Base-by-base conservation (phyloP, 139 green algal species). In the Coelastrella sp. region DNA sequence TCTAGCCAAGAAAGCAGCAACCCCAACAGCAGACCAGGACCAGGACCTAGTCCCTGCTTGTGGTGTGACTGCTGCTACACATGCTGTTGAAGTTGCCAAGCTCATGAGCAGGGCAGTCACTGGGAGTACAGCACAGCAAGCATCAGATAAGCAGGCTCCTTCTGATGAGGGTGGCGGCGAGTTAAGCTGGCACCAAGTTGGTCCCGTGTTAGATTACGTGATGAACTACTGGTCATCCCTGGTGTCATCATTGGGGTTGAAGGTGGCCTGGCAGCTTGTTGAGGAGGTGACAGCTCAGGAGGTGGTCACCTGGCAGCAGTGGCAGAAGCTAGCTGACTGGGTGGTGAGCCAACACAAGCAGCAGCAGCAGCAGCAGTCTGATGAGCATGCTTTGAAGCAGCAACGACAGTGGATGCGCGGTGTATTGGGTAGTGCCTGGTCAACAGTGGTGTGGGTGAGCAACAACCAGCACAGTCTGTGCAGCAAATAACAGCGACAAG, bases 291-390 rank as follows among this genome's bases (percentile, higher is more conserved):
- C 69, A 40, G 69, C 41, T 25, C 17, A 25, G 23, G 69, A 79
- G 69, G 69, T 79, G 41, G 7, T 38, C 11, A 43, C 8, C 4
- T 21, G 9, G 17, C 40, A 79, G 69, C 38, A 37, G 21, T 79
- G 69, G 69, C 38, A 79, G 41, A 21, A 40, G 40, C 41, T 79
- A 41, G 69, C 69, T 23, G 69, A 21, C 25, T 79, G 69, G 69
- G 69, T 35, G 8, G 69, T 60, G 40, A 40, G 38, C 40, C 69
- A 79, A 41, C 41, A 50, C 37, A 50, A 76, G 34, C 67, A 50
- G 37, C 67, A 76, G 23, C 35, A 76, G 67, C 67, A 76, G 67
- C 8, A 50, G 64, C 64, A 73, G 37, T 5, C 37, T 76, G 67
- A 37, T 45, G 23, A 63, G 69, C 40, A 50, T 35, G 19, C 35